These are phyloP conservation scores for Ilex aquifolium DNA, from an alignment of 257 asterid genomes.

Conservation along the genomic window DNA sequence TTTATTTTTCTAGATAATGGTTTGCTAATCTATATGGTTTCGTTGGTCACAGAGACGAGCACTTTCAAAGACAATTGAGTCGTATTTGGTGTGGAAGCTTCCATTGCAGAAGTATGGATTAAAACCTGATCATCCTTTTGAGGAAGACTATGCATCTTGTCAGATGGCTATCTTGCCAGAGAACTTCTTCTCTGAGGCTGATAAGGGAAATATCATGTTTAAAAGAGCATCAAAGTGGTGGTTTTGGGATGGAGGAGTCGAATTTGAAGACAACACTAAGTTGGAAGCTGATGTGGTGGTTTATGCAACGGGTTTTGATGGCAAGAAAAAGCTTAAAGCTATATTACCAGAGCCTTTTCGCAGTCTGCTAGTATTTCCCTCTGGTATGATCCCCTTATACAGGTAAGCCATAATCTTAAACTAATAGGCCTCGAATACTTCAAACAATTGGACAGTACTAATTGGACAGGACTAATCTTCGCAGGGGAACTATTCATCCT, in stretches of 20 bases:
- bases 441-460: no score
- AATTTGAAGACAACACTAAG: slow-evolving; percentile 57
- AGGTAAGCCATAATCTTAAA: slow-evolving; percentile 31
- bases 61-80: slow-evolving; percentile 57
- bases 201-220: slow-evolving; percentile 59
- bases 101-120: slow-evolving; percentile 75
- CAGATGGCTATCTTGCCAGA: slow-evolving; percentile 97
- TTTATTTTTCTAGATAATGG: neutral
- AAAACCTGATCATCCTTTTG: slow-evolving; percentile 87
- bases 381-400: slow-evolving; percentile 85
- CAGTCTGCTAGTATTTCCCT: slow-evolving; percentile 53
- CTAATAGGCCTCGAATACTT: no score
- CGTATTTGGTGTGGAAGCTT: slow-evolving; percentile 79
- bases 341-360: slow-evolving; percentile 77
- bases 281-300: slow-evolving; percentile 82
- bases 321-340: slow-evolving; percentile 50
- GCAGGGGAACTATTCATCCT: slow-evolving; percentile 86
- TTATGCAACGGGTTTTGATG: slow-evolving; percentile 85
- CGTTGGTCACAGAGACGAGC: slow-evolving; percentile 42
- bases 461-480: neutral
- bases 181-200: slow-evolving; percentile 68
- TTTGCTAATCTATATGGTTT: neutral
- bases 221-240: slow-evolving; percentile 69
- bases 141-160: slow-evolving; percentile 88
- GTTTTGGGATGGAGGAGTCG: slow-evolving; percentile 69